phyloP scores from a whole-genome alignment of 768 basidiomycete genomes.

The Amanita thiersii region DNA sequence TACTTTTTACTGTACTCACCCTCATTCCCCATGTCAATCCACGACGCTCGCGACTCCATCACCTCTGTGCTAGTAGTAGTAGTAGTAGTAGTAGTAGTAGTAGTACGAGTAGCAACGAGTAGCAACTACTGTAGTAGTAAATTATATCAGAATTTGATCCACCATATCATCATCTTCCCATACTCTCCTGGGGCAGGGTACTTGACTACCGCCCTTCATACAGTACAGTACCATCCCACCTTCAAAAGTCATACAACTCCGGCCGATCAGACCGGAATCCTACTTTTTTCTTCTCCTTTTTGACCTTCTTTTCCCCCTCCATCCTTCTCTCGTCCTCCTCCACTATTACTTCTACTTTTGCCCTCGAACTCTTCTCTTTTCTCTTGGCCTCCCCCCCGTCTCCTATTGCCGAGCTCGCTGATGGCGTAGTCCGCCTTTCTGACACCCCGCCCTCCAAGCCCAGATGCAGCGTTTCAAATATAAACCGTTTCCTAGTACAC shows the following conservation, averaged over 20 bases:
- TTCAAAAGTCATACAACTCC: constrained; percentile 70
- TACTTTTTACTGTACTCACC: no score
- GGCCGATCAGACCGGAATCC: constrained; percentile 60
- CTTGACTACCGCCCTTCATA: background rate
- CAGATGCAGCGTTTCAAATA: constrained; percentile 89
- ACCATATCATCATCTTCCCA: no score
- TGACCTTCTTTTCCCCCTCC: constrained; percentile 9
- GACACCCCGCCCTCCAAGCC: constrained; percentile 80
- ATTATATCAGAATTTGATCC: no score
- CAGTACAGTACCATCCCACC: background rate
- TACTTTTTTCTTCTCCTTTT: constrained; percentile 48
- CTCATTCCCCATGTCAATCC: no score
- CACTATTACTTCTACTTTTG: constrained; percentile 39
- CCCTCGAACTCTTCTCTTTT: constrained; percentile 19
- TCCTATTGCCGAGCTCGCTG: constrained; percentile 8
- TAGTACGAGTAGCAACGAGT: no score
- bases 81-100: no score
- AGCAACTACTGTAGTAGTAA: no score
- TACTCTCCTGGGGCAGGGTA: no score
- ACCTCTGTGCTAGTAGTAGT: no score
- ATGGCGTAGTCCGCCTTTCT: constrained; percentile 61
- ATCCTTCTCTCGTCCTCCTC: constrained; percentile 12
- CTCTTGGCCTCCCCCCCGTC: constrained; percentile 11
- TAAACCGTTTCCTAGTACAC: constrained; percentile 77
- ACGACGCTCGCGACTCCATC: no score